These are phyloP conservation scores for Daucus carota DNA, from an alignment of 129 eudicot species.

Conservation along the genomic window DH1_v3.0 NC_030388.2:10722001-10722500, in stretches of 20 bases:
- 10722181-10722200: constrained; percentile 76
- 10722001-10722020: constrained; percentile 30
- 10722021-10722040: constrained; percentile 38
- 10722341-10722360: constrained; percentile 80
- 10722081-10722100: constrained; percentile 56
- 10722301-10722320: constrained; percentile 69
- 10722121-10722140: constrained; percentile 72
- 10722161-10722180: constrained; percentile 68
- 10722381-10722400: constrained; percentile 56
- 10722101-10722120: constrained; percentile 49
- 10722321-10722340: constrained; percentile 92
- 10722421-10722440: background rate
- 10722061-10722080: constrained; percentile 60
- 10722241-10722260: background rate
- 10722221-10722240: background rate
- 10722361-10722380: constrained; percentile 57
- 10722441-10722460: background rate
- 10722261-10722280: background rate
- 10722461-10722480: too few relatives aligned
- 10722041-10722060: constrained; percentile 80
- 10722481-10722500: background rate
- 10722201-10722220: background rate
- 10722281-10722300: constrained; percentile 80
- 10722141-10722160: constrained; percentile 53
- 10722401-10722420: constrained; percentile 73